Base-by-base conservation (phyloP, 2,329 filamentous ascomycete genomes). In the Aspergillus pseudonomiae region DNA sequence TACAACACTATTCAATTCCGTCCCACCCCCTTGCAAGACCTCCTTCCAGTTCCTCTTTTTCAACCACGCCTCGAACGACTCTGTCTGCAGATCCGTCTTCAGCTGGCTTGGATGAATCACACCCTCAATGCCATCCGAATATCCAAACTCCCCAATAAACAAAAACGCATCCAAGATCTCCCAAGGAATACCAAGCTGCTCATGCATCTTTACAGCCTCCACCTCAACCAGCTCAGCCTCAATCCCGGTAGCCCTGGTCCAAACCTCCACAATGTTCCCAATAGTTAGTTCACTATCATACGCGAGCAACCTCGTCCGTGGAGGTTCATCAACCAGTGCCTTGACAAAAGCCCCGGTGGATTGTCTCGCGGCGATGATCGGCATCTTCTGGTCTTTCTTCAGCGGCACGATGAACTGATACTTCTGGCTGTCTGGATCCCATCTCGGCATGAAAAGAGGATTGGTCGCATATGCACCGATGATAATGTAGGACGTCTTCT, bases 271-370 rank as follows among this genome's bases (percentile, higher is more conserved):
- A 1, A 74, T 66, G 41, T 83, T 73, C 0, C 62, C 65, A 0
- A 80, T 60, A 0, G 70, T 77, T 10, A 80, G 55, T 54, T 77
- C 74, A 54, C 74, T 77, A 55, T 83, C 78, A 60, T 82, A 84
- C 0, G 81, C 83, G 1, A 84, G 67, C 1, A 85, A 70, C 32
- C 79, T 82, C 1, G 73, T 79, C 0, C 78, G 76, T 0, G 77
- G 64, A 0, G 68, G 69, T 57, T 83, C 79, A 26, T 70, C 68
- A 39, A 84, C 48, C 28, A 85, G 70, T 0, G 80, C 78, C 12
- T 71, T 74, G 1, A 84, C 82, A 41, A 83, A 84, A 0, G 72
- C 70, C 0, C 83, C 83, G 0, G 80, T 81, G 1, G 80, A 81
- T 2, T 68, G 65, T 0, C 64, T 65, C 0, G 78, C 70, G 55